Evolutionary conservation across 306 rosid genomes (phyloP), one percentile per base, ranked within the genome.

Genomic region (Nissolia schottii): DNA sequence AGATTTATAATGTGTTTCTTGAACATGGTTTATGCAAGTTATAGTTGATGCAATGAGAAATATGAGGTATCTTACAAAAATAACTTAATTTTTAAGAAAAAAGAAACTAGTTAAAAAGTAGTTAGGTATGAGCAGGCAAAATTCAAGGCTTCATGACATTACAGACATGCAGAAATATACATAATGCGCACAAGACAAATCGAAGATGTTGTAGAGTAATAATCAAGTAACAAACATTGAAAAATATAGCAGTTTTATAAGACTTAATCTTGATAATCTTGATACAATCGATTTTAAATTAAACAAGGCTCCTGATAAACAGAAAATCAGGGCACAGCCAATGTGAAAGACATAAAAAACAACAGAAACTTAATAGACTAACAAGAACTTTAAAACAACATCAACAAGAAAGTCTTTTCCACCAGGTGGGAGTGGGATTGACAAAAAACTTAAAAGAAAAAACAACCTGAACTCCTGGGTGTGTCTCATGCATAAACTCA

Each of bases 401-500:
- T n/a, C n/a, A n/a, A n/a, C n/a, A n/a, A n/a, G n/a, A n/a, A n/a
- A n/a, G n/a, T n/a, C n/a, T n/a, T n/a, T n/a, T n/a, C n/a, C n/a
- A n/a, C n/a, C n/a, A n/a, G n/a, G n/a, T n/a, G n/a, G n/a, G n/a
- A n/a, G n/a, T n/a, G n/a, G n/a, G n/a, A n/a, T n/a, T 4, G 45
- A 45, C 29, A 60, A 9, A 3, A 43, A 59, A 60, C 37, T 56
- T 38, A 32, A 55, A 41, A 43, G 60, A 11, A 67, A 46, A 76
- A 73, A 11, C 59, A 67, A 95, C 99, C 97, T 95, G 99, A 79
- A 95, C 99, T 72, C 99, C 99, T 28, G 99, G 99, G 82, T 95
- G 99, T 9, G 96, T 95, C 85, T 95, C 97, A 15, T 95, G 99
- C 99, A 91, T 95, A 74, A 95, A 94, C 79, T 94, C 99, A 50